Conservation (phyloP, 1,284 basidiomycete genomes). For the Microbotryum scabiosae region DNA sequence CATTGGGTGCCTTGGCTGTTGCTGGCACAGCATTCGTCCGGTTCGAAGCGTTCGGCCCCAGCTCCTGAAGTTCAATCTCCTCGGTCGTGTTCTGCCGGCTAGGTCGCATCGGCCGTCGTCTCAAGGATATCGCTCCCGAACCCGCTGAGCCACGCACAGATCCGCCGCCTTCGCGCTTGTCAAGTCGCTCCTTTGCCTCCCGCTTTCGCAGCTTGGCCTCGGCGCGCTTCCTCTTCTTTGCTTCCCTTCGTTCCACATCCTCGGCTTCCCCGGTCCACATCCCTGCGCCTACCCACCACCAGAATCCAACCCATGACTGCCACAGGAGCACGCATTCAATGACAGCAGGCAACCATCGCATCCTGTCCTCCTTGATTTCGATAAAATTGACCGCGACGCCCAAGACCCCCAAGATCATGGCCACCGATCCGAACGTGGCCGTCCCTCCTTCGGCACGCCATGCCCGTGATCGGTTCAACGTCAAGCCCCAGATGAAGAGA, state of each 20-base stretch:
- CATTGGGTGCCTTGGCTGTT: background rate
- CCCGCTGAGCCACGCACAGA: constrained; percentile 6
- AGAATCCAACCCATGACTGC: constrained; percentile 54
- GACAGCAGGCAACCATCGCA: constrained; percentile 73
- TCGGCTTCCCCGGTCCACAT: constrained; percentile 58
- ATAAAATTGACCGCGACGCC: constrained; percentile 77
- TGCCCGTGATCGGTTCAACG: constrained; percentile 80
- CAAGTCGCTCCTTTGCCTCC: constrained; percentile 7
- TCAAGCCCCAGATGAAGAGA: constrained; percentile 84
- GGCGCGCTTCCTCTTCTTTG: constrained; percentile 16
- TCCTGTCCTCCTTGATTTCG: constrained; percentile 73
- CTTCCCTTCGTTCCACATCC: constrained; percentile 51
- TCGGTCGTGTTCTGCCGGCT: constrained; percentile 1
- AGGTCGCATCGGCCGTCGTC: background rate
- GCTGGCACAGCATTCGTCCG: too few species aligned
- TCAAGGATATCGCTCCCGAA: background rate
- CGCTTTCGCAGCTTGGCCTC: constrained; percentile 9
- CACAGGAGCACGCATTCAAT: constrained; percentile 81
- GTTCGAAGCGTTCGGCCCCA: background rate
- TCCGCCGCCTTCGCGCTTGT: constrained; percentile 1
- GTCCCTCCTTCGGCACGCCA: constrained; percentile 84
- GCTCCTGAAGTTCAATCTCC: constrained; percentile 19
- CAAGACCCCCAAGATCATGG: constrained; percentile 64
- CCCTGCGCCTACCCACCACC: constrained; percentile 78
- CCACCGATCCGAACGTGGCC: constrained; percentile 79